Evolutionary conservation across 2,329 filamentous ascomycete species (phyloP).

Genomic region (Sarocladium oryzae): DNA sequence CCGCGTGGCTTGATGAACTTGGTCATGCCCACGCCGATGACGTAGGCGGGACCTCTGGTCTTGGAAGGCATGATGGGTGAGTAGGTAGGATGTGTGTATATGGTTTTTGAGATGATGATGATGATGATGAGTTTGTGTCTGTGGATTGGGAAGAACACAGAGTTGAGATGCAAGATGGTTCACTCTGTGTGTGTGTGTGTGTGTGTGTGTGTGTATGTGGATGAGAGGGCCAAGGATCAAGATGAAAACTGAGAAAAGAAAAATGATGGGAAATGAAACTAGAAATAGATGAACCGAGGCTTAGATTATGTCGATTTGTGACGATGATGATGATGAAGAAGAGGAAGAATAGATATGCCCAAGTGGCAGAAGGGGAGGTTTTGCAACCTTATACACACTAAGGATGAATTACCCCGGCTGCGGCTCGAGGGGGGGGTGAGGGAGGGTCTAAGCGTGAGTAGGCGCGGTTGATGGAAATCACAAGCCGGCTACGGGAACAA

Average conservation of each 20-base stretch:
- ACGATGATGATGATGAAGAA: not conserved
- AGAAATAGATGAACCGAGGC: no score
- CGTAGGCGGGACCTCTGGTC: slow-evolving; percentile 60
- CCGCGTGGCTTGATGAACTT: slow-evolving; percentile 97
- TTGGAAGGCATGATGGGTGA: slow-evolving; percentile 39
- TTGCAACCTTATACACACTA: not conserved
- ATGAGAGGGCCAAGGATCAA: not conserved
- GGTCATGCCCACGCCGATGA: slow-evolving; percentile 97
- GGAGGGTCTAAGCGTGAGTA: not conserved
- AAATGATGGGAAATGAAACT: no score
- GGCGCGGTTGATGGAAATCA: slow-evolving; percentile 1
- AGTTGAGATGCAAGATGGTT: not conserved
- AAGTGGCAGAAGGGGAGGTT: no score
- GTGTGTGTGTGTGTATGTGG: no score
- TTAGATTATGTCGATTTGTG: no score
- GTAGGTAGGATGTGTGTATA: slow-evolving; percentile 4
- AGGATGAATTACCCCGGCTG: slow-evolving; percentile 10
- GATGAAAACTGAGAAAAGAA: not conserved
- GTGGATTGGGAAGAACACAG: not conserved
- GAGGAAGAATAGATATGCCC: no score
- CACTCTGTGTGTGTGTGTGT: no score
- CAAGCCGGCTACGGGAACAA: not conserved
- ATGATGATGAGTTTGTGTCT: not conserved
- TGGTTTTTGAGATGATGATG: not conserved
- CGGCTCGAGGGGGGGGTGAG: not conserved